Evolutionary conservation across 495 filamentous ascomycete genomes (phyloP).

Genomic region (Podospora conica): DNA sequence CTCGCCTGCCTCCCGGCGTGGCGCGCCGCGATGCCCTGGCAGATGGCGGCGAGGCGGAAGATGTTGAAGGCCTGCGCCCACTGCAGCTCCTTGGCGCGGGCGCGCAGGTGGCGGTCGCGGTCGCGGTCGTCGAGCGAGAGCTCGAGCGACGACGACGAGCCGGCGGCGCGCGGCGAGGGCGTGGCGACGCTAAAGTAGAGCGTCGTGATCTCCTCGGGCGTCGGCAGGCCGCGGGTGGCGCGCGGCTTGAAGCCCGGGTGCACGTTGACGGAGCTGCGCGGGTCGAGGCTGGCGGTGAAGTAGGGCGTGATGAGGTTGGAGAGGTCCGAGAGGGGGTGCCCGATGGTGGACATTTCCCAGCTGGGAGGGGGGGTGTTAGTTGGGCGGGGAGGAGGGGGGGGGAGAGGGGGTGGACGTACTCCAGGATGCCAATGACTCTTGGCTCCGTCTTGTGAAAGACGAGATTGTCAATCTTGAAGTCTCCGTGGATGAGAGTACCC

Average conservation of each 20-base stretch:
- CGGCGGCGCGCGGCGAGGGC: constrained; percentile 50
- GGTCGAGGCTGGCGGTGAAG: constrained; percentile 35
- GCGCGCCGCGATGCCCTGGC: constrained; percentile 89
- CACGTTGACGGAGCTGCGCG: constrained; percentile 23
- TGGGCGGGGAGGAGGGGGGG: not conserved
- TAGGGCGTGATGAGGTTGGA: constrained; percentile 73
- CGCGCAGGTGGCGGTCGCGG: constrained; percentile 33
- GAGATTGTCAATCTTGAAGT: constrained; percentile 97
- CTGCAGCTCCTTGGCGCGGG: constrained; percentile 46
- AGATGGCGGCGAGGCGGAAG: constrained; percentile 67
- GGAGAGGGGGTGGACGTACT: constrained; percentile 44
- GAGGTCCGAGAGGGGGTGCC: constrained; percentile 82
- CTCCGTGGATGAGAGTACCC: constrained; percentile 79
- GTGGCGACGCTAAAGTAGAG: constrained; percentile 74
- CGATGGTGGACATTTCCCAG: constrained; percentile 96
- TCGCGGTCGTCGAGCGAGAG: constrained; percentile 14
- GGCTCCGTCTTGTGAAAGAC: constrained; percentile 89
- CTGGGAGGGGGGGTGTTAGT: constrained; percentile 29
- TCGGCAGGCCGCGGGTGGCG: constrained; percentile 66
- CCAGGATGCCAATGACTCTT: constrained; percentile 83
- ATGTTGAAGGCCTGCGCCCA: constrained; percentile 61
- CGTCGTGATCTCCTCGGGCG: constrained; percentile 57
- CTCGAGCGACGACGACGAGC: constrained; percentile 19
- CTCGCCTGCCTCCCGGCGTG: constrained; percentile 83
- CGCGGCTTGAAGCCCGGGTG: constrained; percentile 53